Base-by-base conservation (phyloP, 495 filamentous ascomycete species). In the Lasiosphaeria ovina region DNA sequence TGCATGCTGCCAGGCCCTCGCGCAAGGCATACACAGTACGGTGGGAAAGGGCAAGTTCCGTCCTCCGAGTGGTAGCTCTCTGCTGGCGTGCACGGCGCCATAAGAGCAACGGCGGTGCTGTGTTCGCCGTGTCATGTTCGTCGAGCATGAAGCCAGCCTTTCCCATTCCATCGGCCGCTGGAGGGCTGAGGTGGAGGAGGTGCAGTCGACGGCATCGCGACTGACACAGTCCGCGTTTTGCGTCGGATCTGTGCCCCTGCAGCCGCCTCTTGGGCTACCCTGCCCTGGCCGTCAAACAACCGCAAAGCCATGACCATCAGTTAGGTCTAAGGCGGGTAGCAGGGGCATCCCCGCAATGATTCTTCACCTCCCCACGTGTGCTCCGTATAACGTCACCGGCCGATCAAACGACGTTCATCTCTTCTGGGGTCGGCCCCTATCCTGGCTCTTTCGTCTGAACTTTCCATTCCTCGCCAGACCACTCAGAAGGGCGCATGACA, bases 141-240 rank as follows among this genome's bases (percentile, higher is more conserved):
- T 6, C n/a, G 34, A 54, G 59, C 50, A 58, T 57, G 51, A 58
- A 60, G 54, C 11, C 58, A 47, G n/a, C 49, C 58, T 60, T 59
- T 58, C 45, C 57, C 50, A 44, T 62, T 62, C 31, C 32, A 60
- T 47, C 47, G 4, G 0, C 55, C 61, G 24, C 56, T 53, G 50
- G 60, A 53, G 38, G 32, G 62, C 56, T 53, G 54, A 58, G 54
- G 51, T 52, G 44, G 58, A 54, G 53, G 36, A 62, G 60, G 60
- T 52, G 55, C 57, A 59, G 59, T 62, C 56, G 62, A 14, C 35
- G 24, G 24, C 49, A 17, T 17, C 35, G 51, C 57, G 57, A 66
- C 69, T 72, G 69, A 72, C 56, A 72, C 69, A 68, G 56, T 69
- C 59, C 45, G 62, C 62, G 69, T 72, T 72, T 72, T 64, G 65